Evolutionary conservation across 2,329 filamentous ascomycete genomes (phyloP), one percentile per base, ranked within the genome.

Genomic region (Talaromyces verruculosus): DNA sequence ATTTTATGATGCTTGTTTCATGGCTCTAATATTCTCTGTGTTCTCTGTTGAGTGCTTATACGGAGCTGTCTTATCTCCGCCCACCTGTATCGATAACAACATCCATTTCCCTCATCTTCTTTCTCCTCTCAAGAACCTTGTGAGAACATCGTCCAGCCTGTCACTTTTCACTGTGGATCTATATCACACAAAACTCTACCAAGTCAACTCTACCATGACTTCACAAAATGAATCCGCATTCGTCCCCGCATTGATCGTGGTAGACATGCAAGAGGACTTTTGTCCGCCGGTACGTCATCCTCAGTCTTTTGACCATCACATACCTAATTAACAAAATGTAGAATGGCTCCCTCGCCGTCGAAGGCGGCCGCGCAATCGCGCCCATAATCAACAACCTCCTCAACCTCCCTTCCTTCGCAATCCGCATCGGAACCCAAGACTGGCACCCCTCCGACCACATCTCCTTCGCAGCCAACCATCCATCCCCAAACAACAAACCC

Each of bases 251-350:
- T 78, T 90, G 43, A 78, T 97, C 58, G 85, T 97, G 11, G 89
- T 97, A 63, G 93, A 97, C 78, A 84, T 96, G 74, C 95, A 98
- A 79, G 90, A 97, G 78, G 94, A 98, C 81, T 98, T 97, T 78
- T 96, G 92, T 77, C 91, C 91, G 67, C 93, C 93, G 13, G 92
- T 95, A 80, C 81, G 89, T 81, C 58, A n/a, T 13, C 35, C 30
- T 17, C 11, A 25, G 4, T 25, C 25, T 4, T 25, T 25, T 25
- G 25, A 25, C 25, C 25, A 0, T 25, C 25, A 4, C 25, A 25
- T 3, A 25, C 25, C 25, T 25, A 25, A 25, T 25, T 25, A 25
- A 25, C 25, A 25, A 25, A 3, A 25, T 25, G 3, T 25, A 25
- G 25, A 85, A 89, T 69, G 95, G 94, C 69, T 84, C 91, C n/a